phyloP scores from a whole-genome alignment of 441 rosid species.

The Erodium trifolium region DNA sequence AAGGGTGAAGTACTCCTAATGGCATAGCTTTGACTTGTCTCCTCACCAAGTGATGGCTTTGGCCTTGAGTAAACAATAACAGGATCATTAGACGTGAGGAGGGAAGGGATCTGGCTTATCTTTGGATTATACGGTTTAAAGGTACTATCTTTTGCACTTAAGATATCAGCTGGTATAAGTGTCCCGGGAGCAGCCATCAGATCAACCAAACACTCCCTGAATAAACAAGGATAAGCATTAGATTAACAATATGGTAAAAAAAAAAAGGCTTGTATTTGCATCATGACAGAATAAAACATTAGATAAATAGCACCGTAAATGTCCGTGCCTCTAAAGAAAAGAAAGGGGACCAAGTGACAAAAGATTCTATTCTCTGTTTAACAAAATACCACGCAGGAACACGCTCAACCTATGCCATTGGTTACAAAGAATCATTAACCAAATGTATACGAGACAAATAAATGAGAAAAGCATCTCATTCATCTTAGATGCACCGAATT shows the following conservation, averaged over 20 bases:
- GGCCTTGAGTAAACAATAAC: slow-evolving; percentile 31
- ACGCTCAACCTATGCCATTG: not conserved
- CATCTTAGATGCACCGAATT: not conserved
- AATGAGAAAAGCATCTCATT: not conserved
- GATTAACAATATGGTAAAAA: slow-evolving; percentile 10
- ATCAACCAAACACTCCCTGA: slow-evolving; percentile 98
- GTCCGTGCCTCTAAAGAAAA: not conserved
- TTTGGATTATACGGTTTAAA: slow-evolving; percentile 41
- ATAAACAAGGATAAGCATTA: slow-evolving; percentile 27
- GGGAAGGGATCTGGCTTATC: slow-evolving; percentile 38
- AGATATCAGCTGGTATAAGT: slow-evolving; percentile 87
- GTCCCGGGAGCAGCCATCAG: slow-evolving; percentile 99
- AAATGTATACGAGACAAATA: not conserved
- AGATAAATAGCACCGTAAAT: not conserved
- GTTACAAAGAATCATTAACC: not conserved
- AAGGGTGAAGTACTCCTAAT: slow-evolving; percentile 27
- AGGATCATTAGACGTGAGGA: slow-evolving; percentile 34
- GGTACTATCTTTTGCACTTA: slow-evolving; percentile 46
- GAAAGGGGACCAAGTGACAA: not conserved
- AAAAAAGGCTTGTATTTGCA: not conserved
- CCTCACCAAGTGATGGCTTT: slow-evolving; percentile 54
- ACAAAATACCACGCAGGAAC: not conserved
- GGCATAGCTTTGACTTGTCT: slow-evolving; percentile 49
- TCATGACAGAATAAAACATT: not conserved
- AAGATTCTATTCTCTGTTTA: not conserved